Percentiles rank a stretch among this genome's conserved stretches.
Conservation (phyloP, 441 rosid genomes). For the Adansonia madagascariensis region DNA sequence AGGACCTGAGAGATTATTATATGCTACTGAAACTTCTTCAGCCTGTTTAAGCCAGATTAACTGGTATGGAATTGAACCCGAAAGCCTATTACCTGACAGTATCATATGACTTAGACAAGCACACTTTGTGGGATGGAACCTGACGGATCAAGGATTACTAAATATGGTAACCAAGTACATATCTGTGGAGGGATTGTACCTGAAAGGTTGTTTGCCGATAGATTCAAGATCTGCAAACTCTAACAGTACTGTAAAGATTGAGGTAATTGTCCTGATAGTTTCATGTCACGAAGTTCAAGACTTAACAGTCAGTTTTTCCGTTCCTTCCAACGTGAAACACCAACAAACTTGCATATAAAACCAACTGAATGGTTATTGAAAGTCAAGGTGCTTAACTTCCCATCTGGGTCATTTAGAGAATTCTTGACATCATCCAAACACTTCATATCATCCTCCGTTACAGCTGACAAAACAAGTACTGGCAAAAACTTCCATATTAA, state of each 20-base stretch:
- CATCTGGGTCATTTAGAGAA: conserved; percentile 54
- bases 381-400: conserved; percentile 57
- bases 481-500: conserved; percentile 24
- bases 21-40: too few species aligned
- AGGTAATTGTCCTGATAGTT: conserved; percentile 64
- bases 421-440: conserved; percentile 54
- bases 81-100: too few species aligned
- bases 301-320: conserved; percentile 65
- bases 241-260: conserved; percentile 60
- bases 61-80: too few species aligned
- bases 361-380: conserved; percentile 57
- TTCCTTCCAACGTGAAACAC: conserved; percentile 86
- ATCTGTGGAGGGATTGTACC: conserved; percentile 68
- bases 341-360: conserved; percentile 69
- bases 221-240: conserved; percentile 72
- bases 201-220: conserved; percentile 60
- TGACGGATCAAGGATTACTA: conserved; percentile 66
- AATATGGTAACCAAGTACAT: conserved; percentile 76
- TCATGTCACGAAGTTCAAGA: conserved; percentile 61
- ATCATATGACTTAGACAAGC: too few species aligned
- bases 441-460: conserved; percentile 62
- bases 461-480: conserved; percentile 27
- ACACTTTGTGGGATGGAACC: conserved; percentile 58
- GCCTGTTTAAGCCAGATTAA: too few species aligned
- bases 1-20: too few species aligned